A percentile compares a stretch with the other conserved stretches of the same genome.
These are phyloP conservation scores for Alternaria incomplexa DNA, from an alignment of 2,329 filamentous ascomycete genomes.

Conservation along the genomic window DNA sequence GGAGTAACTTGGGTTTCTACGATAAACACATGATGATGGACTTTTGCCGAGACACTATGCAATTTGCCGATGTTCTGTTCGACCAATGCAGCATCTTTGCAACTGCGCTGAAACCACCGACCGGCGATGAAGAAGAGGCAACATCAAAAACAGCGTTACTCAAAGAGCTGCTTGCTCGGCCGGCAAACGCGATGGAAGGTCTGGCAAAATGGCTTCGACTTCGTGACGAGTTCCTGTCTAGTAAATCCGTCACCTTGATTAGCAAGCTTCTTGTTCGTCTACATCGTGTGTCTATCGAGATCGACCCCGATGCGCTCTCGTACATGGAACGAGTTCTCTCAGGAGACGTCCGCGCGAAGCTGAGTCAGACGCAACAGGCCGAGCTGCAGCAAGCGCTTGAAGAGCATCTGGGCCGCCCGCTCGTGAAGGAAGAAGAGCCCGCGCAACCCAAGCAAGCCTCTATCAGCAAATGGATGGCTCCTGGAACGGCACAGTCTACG, in stretches of 20 bases:
- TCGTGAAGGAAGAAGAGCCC: slow-evolving; percentile 42
- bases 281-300: slow-evolving; percentile 75
- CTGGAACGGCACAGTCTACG: slow-evolving; percentile 27
- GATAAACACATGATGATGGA: slow-evolving; percentile 79
- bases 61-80: slow-evolving; percentile 85
- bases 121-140: slow-evolving; percentile 43
- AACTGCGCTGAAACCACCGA: slow-evolving; percentile 64
- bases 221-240: slow-evolving; percentile 84
- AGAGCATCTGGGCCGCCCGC: slow-evolving; percentile 51
- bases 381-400: slow-evolving; percentile 73
- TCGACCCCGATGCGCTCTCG: slow-evolving; percentile 65
- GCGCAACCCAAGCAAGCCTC: slow-evolving; percentile 50
- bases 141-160: slow-evolving; percentile 47
- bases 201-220: slow-evolving; percentile 90
- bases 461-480: slow-evolving; percentile 49
- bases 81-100: slow-evolving; percentile 84
- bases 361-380: slow-evolving; percentile 82
- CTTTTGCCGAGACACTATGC: slow-evolving; percentile 94
- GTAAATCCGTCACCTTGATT: slow-evolving; percentile 80
- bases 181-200: slow-evolving; percentile 67
- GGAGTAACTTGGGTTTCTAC: slow-evolving; percentile 75
- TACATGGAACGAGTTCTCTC: slow-evolving; percentile 72
- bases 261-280: slow-evolving; percentile 83
- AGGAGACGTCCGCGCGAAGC: slow-evolving; percentile 73
- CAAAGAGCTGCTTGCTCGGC: slow-evolving; percentile 67